Evolutionary conservation across 139 green algal genomes (phyloP).

Genomic region (Diplosphaera chodatii): DNA sequence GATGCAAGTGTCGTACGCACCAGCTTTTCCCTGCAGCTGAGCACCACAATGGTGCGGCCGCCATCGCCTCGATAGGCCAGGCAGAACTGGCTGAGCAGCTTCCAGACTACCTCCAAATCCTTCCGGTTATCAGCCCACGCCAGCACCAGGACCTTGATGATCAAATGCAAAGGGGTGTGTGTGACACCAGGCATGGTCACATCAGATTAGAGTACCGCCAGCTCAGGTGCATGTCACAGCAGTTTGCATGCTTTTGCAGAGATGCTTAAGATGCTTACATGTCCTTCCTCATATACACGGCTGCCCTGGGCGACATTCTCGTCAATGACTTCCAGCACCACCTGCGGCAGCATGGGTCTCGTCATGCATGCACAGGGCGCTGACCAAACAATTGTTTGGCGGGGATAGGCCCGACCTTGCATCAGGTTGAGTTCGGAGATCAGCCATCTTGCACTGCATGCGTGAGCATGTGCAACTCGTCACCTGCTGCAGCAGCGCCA

Average conservation of each 20-base stretch:
- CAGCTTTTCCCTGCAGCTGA: conserved; percentile 33
- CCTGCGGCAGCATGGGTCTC: background rate
- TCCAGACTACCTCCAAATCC: background rate
- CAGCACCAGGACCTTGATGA: background rate
- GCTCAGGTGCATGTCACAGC: no score
- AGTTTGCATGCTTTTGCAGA: no score
- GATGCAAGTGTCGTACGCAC: no score
- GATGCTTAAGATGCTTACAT: background rate
- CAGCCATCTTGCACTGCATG: no score
- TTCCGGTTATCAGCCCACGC: background rate
- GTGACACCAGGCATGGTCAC: no score
- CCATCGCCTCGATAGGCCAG: conserved; percentile 21
- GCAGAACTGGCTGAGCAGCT: conserved; percentile 10
- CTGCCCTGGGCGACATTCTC: background rate
- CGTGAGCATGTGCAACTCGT: no score
- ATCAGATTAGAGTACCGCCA: no score
- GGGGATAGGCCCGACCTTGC: no score
- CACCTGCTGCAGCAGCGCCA: conserved; percentile 56
- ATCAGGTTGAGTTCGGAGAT: no score
- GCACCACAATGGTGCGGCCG: conserved; percentile 27
- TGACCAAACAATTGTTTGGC: no score
- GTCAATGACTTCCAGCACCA: background rate
- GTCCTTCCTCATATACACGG: background rate
- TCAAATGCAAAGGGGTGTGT: no score
- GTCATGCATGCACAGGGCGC: background rate